Evolutionary conservation across 768 basidiomycete species (phyloP).

Genomic region (Gyrodon lividus): DNA sequence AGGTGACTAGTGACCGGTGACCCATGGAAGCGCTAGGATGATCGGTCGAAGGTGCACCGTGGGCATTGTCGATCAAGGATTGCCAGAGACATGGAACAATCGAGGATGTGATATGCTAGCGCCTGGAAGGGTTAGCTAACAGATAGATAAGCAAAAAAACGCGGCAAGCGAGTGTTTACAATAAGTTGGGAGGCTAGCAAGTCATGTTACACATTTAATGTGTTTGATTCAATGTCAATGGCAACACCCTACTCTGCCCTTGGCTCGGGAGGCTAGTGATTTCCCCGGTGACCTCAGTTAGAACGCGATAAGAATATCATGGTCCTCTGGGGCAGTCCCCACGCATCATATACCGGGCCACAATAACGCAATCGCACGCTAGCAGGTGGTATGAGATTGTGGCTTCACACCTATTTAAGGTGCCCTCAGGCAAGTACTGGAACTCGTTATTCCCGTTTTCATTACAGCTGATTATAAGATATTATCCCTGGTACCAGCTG

Average conservation of each 20-base stretch:
- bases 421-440: no score
- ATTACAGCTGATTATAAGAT: no score
- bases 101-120: constrained; percentile 56
- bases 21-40: constrained; percentile 45
- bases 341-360: background rate
- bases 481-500: no score
- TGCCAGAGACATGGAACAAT: constrained; percentile 38
- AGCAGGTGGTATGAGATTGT: constrained; percentile 13
- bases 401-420: constrained; percentile 12
- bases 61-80: constrained; percentile 54
- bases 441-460: no score
- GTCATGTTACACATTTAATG: no score
- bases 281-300: background rate
- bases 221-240: no score
- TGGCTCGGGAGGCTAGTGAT: no score
- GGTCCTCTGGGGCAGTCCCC: background rate
- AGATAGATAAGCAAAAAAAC: constrained; percentile 39
- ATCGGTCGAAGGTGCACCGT: constrained; percentile 62
- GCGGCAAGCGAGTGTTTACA: constrained; percentile 32
- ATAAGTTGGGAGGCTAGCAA: no score
- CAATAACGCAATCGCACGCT: background rate
- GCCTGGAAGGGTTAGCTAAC: constrained; percentile 63
- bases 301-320: background rate
- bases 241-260: no score
- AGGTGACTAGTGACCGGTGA: constrained; percentile 61